Percentiles rank a stretch among this genome's conserved stretches.
These are phyloP conservation scores for Ilex asprella DNA, from an alignment of 257 asterid species.

Conservation along the genomic window DNA sequence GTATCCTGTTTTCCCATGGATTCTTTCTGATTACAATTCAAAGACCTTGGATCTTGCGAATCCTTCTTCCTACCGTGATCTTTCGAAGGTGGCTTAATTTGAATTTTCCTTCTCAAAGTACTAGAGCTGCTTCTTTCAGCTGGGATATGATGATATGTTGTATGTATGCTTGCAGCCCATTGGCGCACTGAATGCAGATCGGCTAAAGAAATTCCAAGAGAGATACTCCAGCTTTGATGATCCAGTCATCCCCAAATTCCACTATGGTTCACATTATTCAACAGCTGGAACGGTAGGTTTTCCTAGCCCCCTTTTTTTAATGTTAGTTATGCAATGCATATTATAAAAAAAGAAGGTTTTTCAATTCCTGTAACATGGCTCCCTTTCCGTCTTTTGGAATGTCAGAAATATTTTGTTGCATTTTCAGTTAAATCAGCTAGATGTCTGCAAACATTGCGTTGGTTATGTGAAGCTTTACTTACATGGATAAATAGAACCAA, in stretches of 20 bases:
- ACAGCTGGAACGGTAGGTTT: constrained; percentile 93
- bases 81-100: constrained; percentile 66
- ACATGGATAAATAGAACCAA: constrained; percentile 10
- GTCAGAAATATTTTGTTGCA: too few relatives aligned
- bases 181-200: constrained; percentile 85
- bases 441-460: too few relatives aligned
- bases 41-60: constrained; percentile 62
- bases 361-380: too few relatives aligned
- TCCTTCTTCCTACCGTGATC: constrained; percentile 91
- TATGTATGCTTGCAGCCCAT: constrained; percentile 60
- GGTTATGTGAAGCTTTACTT: not conserved
- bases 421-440: too few relatives aligned
- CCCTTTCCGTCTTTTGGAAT: too few relatives aligned
- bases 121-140: constrained; percentile 14
- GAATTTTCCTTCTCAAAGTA: constrained; percentile 10
- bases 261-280: constrained; percentile 97
- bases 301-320: constrained; percentile 1
- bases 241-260: constrained; percentile 94
- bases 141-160: constrained; percentile 9
- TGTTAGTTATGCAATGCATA: too few relatives aligned
- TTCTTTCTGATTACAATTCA: constrained; percentile 88
- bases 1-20: constrained; percentile 99
- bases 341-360: too few relatives aligned
- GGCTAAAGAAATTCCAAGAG: constrained; percentile 82
- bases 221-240: constrained; percentile 94